Evolutionary conservation across 805 yeast genomes (phyloP).

Genomic region (Wickerhamomyces chaumierensis): DNA sequence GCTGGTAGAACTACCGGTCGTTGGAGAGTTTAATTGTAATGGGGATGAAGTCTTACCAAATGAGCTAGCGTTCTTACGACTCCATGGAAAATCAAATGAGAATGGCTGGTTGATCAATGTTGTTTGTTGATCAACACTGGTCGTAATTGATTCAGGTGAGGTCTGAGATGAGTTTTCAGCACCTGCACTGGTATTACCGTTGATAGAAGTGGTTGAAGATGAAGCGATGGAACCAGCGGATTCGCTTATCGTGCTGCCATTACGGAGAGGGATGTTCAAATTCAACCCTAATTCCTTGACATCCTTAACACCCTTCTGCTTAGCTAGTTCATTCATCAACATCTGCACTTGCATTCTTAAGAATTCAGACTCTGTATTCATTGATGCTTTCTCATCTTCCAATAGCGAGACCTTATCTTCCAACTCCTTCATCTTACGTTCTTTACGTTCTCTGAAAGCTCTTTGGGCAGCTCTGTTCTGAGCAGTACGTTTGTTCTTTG

Average conservation of each 20-base stretch:
- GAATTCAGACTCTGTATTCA: slow-evolving; percentile 61
- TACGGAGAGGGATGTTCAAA: too few species aligned
- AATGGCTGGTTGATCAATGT: too few species aligned
- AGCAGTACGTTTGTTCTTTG: slow-evolving; percentile 84
- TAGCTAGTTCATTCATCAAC: slow-evolving; percentile 58
- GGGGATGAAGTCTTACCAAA: slow-evolving; percentile 1
- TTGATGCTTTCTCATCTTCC: slow-evolving; percentile 61
- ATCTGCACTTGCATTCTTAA: slow-evolving; percentile 67
- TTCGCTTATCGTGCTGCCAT: too few species aligned
- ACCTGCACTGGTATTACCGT: too few species aligned
- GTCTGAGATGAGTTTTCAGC: too few species aligned
- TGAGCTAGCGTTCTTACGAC: slow-evolving; percentile 16
- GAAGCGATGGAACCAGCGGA: too few species aligned
- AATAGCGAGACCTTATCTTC: slow-evolving; percentile 66
- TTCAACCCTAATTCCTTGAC: slow-evolving; percentile 18
- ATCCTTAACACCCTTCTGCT: slow-evolving; percentile 34
- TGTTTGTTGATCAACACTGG: too few species aligned
- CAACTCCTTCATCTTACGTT: slow-evolving; percentile 71
- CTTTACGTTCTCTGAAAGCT: slow-evolving; percentile 92
- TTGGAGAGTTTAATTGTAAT: slow-evolving; percentile 2
- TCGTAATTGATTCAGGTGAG: too few species aligned
- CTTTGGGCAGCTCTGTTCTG: slow-evolving; percentile 98
- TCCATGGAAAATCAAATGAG: slow-evolving; percentile 49
- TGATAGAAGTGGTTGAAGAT: too few species aligned
- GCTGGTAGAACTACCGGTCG: slow-evolving; percentile 3